Evolutionary conservation across 768 basidiomycete genomes (phyloP), one percentile per base, ranked within the genome.

Genomic region (Auriscalpium orientale): DNA sequence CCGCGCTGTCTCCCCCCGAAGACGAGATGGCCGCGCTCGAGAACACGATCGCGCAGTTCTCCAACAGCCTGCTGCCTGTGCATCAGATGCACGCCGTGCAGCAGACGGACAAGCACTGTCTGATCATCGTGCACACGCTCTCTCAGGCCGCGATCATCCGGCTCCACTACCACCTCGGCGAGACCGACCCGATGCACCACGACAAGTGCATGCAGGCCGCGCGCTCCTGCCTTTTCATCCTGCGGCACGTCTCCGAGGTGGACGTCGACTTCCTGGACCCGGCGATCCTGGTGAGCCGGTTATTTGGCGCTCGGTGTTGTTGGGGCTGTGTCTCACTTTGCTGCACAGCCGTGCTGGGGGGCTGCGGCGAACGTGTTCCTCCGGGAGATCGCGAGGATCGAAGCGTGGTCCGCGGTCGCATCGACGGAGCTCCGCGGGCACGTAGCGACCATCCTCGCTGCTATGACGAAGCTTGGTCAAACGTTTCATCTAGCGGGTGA

Each of bases 241-340:
- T 84, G 65, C 83, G 83, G 62, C 79, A 81, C 58, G 74, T 89
- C 54, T 68, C 75, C 22, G 84, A 88, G 22, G 68, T 76, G 61
- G 87, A 89, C 62, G 85, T 80, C 59, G 76, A 79, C 40, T 85
- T 81, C 68, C 75, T 89, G n/a, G 88, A 91, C 70, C 88, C 88
- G 22, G 80, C 89, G 59, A 76, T 89, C 58, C 86, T 84, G 51
- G 87, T 89, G 73, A 60, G 85, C 71, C 49, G 40, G 40, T 46
- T 46, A 13, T 36, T 47, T 4, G 47, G 16, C 3, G 11, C 16
- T 33, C n/a, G 38, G 49, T 35, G 44, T 43, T 54, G 43, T 54
- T 34, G 18, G 55, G 40, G 56, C 9, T 46, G 44, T 38, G 59
- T 35, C 46, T 53, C 12, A 63, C 43, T 46, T 28, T 40, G 20